Conservation (phyloP, 179 eudicot genomes). For the Beta lomatogona region DNA sequence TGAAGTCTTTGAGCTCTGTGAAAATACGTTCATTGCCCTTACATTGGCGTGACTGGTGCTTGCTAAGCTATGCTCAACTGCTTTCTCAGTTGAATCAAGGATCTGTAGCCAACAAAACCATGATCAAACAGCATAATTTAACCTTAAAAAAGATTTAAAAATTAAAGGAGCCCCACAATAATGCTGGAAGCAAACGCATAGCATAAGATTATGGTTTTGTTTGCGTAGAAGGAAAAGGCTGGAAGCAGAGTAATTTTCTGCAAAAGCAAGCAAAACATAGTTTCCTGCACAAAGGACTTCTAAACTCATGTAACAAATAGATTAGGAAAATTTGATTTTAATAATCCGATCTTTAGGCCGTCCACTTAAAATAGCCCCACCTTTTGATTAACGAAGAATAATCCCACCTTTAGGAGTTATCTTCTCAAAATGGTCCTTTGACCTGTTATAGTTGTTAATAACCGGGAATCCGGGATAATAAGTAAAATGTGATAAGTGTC, state of each 20-base stretch:
- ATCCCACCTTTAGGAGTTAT: no score
- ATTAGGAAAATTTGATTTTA: not conserved
- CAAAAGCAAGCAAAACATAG: not conserved
- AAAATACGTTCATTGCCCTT: constrained; percentile 59
- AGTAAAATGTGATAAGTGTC: no score
- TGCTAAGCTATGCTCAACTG: constrained; percentile 87
- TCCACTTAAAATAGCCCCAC: no score
- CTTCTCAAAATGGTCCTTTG: no score
- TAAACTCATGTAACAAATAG: not conserved
- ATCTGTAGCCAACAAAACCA: constrained; percentile 47
- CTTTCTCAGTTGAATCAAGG: constrained; percentile 92
- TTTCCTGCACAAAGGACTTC: not conserved
- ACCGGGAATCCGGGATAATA: no score
- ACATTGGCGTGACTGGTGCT: constrained; percentile 73
- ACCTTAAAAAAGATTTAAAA: no score
- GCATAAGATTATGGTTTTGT: not conserved
- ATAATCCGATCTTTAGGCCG: not conserved
- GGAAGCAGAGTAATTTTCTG: not conserved
- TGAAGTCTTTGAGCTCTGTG: constrained; percentile 71
- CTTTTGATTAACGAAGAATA: no score
- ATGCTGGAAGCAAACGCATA: not conserved
- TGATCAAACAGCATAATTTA: not conserved
- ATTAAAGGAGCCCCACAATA: no score
- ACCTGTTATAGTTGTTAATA: no score
- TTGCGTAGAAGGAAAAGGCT: not conserved